phyloP scores from a whole-genome alignment of 169 alveolate species.

The Babesia bigemina region DNA sequence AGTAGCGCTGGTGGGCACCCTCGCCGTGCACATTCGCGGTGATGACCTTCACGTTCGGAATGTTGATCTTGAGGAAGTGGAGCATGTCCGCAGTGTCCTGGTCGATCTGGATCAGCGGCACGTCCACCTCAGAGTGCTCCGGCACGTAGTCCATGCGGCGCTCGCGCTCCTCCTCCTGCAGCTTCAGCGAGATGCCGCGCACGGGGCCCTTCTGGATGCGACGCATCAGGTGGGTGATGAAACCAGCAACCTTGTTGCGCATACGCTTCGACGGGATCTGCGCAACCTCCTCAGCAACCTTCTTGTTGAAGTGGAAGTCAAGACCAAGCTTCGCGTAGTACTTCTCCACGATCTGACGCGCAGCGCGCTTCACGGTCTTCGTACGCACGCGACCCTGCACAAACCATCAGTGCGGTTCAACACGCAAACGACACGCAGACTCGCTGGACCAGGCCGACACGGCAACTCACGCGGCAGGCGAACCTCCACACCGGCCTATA shows the following conservation, averaged over 20 bases:
- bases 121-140: constrained; percentile 91
- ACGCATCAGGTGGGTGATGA: constrained; percentile 92
- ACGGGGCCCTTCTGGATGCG: constrained; percentile 99
- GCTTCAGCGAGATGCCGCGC: constrained; percentile 98
- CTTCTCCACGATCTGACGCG: constrained; percentile 98
- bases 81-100: constrained; percentile 90
- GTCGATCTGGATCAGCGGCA: constrained; percentile 85
- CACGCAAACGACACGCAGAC: neutral
- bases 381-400: constrained; percentile 99
- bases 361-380: constrained; percentile 99
- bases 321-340: constrained; percentile 94
- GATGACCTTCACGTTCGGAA: constrained; percentile 79
- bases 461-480: neutral
- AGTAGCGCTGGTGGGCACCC: constrained; percentile 46
- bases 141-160: constrained; percentile 97
- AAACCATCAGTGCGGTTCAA: neutral
- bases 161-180: constrained; percentile 99
- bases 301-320: constrained; percentile 98
- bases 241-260: constrained; percentile 97
- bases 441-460: neutral
- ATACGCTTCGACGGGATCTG: constrained; percentile 97
- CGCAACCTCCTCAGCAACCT: constrained; percentile 99
- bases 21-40: constrained; percentile 56
- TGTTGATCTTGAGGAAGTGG: constrained; percentile 78
- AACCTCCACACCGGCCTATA: neutral